Percentiles rank a stretch among this genome's conserved stretches.
Conservation (phyloP, 2,329 filamentous ascomycete species). For the Tolypocladium inflatum region DNA sequence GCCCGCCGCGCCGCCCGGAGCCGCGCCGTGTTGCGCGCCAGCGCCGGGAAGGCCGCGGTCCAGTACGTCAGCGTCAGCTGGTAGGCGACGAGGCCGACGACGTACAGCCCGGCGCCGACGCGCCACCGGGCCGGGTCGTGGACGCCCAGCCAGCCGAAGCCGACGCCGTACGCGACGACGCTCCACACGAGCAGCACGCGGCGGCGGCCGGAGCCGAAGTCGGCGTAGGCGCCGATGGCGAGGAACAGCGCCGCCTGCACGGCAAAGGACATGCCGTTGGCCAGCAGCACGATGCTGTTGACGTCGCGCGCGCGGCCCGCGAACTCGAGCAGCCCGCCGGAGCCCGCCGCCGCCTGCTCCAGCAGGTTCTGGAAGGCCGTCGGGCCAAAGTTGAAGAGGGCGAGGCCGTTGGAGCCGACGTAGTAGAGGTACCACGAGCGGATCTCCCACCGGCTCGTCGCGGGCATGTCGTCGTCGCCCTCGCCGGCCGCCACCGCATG, state of each 20-base stretch:
- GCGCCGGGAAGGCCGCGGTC: constrained; percentile 46
- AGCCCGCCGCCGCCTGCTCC: constrained; percentile 41
- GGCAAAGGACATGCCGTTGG: constrained; percentile 60
- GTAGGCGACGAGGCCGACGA: constrained; percentile 56
- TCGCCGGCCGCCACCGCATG: not conserved
- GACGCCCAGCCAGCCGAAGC: constrained; percentile 59
- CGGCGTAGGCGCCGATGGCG: constrained; percentile 42
- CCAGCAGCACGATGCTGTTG: constrained; percentile 55
- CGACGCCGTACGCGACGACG: constrained; percentile 50
- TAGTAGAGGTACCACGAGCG: constrained; percentile 39
- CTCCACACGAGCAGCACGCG: constrained; percentile 54
- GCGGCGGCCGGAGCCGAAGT: constrained; percentile 56
- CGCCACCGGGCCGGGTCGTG: constrained; percentile 51
- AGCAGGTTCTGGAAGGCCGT: constrained; percentile 57
- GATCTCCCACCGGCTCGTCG: constrained; percentile 14
- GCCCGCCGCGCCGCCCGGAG: constrained; percentile 21
- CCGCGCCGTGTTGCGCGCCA: constrained; percentile 25
- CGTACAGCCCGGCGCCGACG: constrained; percentile 51
- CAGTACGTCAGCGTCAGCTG: constrained; percentile 61
- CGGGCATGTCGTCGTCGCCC: not conserved
- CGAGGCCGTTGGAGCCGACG: constrained; percentile 55
- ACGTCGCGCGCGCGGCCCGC: constrained; percentile 48
- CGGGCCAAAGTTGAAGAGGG: constrained; percentile 54
- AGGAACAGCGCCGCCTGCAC: constrained; percentile 52
- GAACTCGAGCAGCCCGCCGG: constrained; percentile 41